Base-by-base conservation (phyloP, 2,329 filamentous ascomycete species). In the Aspergillaceae sp. region DNA sequence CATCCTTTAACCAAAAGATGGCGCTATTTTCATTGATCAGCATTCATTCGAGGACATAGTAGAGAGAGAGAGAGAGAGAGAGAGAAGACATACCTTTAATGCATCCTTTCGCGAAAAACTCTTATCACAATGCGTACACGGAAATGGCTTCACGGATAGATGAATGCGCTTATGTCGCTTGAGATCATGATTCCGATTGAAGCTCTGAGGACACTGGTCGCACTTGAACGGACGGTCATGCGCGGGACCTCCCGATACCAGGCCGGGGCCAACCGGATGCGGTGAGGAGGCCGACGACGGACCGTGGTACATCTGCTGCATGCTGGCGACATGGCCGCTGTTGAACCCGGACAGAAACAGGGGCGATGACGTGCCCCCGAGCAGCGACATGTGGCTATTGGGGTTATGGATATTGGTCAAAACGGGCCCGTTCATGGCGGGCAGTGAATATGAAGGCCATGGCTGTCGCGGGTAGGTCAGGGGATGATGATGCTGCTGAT, bases 141-240 rank as follows among this genome's bases (percentile, higher is more conserved):
- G 90, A 65, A 91, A 97, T 0, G 92, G 92, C 74, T 98, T 98
- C 36, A 97, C 87, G 0, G 89, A 87, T 48, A 97, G 70, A 67
- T 98, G 92, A 48, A 97, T 97, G 42, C 89, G 76, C 74, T 95
- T 95, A 66, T 98, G 92, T 43, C 92, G 79, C 70, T 98, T 98
- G 57, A 97, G 68, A 61, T 97, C 92, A 62, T 97, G 92, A 54
- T 97, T 97, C 4, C 92, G 78, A 66, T 94, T 97, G 72, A 98
- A 98, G 34, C 87, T 90, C 64, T 94, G 88, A 0, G 86, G 81
- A 61, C 92, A 98, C 62, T 86, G 79, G 56, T 97, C 89, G 64
- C 92, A 98, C 67, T 90, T 90, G 74, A 94, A 97, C 0, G 92
- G 92, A 4, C 91, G 81, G 56, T 97, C 91, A 47, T 85, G 83